These are phyloP conservation scores for Hirschfeldia incana DNA, from an alignment of 345 rosid genomes.

Conservation along the genomic window DNA sequence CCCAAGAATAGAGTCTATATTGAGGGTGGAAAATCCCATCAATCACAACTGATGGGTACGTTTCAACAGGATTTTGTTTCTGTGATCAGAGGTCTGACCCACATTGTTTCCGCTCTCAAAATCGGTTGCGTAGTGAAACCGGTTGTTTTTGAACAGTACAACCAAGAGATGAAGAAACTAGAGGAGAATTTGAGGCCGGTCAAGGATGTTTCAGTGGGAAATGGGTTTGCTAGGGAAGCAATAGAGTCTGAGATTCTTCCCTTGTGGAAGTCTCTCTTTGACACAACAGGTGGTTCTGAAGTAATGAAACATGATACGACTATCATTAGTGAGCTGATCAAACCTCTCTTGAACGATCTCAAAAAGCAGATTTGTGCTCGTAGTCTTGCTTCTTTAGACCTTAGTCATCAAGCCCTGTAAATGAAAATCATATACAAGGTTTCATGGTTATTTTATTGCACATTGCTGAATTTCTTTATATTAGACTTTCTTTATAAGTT, in stretches of 20 bases:
- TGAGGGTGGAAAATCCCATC: background rate
- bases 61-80: background rate
- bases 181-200: background rate
- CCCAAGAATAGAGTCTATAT: background rate
- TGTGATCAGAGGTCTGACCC: background rate
- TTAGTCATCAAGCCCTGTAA: background rate
- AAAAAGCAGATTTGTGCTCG: background rate
- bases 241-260: background rate
- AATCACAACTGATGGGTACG: background rate
- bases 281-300: background rate
- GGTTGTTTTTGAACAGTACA: background rate
- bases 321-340: background rate
- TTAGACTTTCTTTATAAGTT: too few species aligned
- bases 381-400: background rate
- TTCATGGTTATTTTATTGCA: background rate
- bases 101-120: background rate
- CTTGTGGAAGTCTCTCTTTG: constrained; percentile 2
- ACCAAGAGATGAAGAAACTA: background rate
- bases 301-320: background rate
- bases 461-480: too few species aligned
- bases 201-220: background rate
- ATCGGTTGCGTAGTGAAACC: background rate
- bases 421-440: background rate
- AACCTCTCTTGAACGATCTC: background rate
- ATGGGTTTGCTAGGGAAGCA: constrained; percentile 2